A percentile compares a stretch with the other conserved stretches of the same genome.
These are phyloP conservation scores for Peribolospora baueri DNA, from an alignment of 768 basidiomycete genomes.

Conservation along the genomic window DNA sequence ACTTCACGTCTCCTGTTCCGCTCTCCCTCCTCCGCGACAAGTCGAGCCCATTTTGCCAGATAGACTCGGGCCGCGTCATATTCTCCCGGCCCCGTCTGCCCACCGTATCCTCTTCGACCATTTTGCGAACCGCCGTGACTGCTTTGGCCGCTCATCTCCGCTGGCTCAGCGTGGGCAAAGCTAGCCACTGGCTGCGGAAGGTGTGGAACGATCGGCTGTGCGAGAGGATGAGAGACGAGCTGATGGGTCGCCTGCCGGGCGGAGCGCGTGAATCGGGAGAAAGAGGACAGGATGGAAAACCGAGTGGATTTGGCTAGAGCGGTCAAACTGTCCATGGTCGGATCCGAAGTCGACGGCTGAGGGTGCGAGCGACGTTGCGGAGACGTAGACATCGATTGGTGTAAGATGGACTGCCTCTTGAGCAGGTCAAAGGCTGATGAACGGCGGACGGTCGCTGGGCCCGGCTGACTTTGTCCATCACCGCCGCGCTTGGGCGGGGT, in stretches of 20 bases:
- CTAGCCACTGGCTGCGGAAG: conserved; percentile 81
- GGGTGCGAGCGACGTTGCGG: neutral
- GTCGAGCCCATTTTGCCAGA: conserved; percentile 79
- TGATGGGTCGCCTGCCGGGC: conserved; percentile 85
- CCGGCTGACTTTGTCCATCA: conserved; percentile 60
- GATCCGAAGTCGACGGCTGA: too few species aligned
- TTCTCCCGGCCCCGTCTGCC: conserved; percentile 73
- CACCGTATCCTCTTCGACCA: conserved; percentile 40
- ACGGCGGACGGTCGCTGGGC: conserved; percentile 27
- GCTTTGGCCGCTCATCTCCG: conserved; percentile 27
- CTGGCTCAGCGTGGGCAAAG: conserved; percentile 53
- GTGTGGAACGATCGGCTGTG: conserved; percentile 86
- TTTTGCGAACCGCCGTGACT: too few species aligned
- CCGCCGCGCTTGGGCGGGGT: conserved; percentile 40
- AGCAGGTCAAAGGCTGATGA: conserved; percentile 27
- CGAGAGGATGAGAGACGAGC: conserved; percentile 80
- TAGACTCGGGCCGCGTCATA: conserved; percentile 93
- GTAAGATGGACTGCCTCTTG: conserved; percentile 44
- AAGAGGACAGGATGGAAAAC: conserved; percentile 65
- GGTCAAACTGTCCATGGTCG: neutral
- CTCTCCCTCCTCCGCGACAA: conserved; percentile 91
- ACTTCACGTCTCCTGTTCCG: conserved; percentile 55
- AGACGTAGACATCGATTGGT: conserved; percentile 34
- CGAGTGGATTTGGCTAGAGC: conserved; percentile 25
- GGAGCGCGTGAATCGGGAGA: conserved; percentile 72